Evolutionary conservation across 1,284 basidiomycete genomes (phyloP), one percentile per base, ranked within the genome.

Genomic region (Fomitopsis betulina): DNA sequence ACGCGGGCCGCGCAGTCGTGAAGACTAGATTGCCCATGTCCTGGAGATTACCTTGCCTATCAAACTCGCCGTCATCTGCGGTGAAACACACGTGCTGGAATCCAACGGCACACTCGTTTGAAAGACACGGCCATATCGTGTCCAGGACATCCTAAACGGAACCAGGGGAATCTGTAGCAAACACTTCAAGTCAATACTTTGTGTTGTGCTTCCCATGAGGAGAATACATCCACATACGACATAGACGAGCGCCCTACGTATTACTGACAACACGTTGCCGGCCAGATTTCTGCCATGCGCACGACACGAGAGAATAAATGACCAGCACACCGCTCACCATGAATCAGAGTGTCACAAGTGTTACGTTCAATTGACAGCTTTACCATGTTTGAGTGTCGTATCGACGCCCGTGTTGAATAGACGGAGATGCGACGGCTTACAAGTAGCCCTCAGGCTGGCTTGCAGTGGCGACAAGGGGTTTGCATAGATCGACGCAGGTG

Each of bases 21-120:
- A 56, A 61, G 62, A 65, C 61, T 62, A 60, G 67, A 67, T 67
- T 38, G 60, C 60, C 62, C 60, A 58, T 54, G 59, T 56, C 59
- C 59, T 61, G 42, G 54, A 64, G 57, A 62, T 62, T 25, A 51
- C 56, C 53, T 21, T 54, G 39, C 53, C 15, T 32, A 43, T 54
- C 53, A 42, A 13, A 15, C 49, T 35, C 10, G 49, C 33, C 32
- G 49, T 33, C 32, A 30, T 23, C 2, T 35, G 32, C 33, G 30
- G n/a, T 51, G 49, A 19, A 21, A 32, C 32, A 35, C 49, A 51
- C 33, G 19, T 51, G 49, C n/a, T 51, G 23, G 25, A 27, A 13
- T 8, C 12, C 25, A 12, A 17, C 39, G 3, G 37, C 15, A 10
- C 37, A 12, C 37, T 38, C n/a, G 7, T 38, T 3, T 13, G 15